A percentile compares a stretch with the other conserved stretches of the same genome.
Conservation (phyloP, 169 alveolate genomes). For the Plasmodium inui region DNA sequence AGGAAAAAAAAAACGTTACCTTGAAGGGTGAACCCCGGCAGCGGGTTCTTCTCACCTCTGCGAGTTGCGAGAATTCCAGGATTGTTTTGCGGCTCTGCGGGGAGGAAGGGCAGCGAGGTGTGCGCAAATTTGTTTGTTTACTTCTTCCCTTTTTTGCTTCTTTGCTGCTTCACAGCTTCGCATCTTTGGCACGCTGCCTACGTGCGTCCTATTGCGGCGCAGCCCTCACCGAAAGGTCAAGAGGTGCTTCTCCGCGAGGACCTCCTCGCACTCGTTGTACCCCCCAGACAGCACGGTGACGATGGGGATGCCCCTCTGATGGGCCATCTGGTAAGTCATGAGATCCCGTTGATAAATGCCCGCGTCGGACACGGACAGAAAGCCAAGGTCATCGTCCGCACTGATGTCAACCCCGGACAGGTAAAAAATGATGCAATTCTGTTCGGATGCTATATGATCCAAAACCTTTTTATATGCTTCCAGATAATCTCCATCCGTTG, state of each 20-base stretch:
- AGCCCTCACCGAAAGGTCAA: conserved; percentile 24
- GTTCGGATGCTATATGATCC: background rate
- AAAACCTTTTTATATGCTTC: conserved; percentile 16
- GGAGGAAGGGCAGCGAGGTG: background rate
- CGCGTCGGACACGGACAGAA: conserved; percentile 51
- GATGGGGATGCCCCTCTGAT: conserved; percentile 9
- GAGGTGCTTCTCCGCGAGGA: conserved; percentile 18
- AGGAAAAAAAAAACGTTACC: background rate
- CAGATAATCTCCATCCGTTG: conserved; percentile 27
- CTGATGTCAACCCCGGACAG: conserved; percentile 77
- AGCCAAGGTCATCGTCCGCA: conserved; percentile 72
- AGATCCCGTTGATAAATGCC: conserved; percentile 70
- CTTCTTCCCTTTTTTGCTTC: too few species aligned
- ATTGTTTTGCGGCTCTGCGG: conserved; percentile 18
- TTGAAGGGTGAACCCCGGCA: background rate
- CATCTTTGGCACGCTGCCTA: background rate
- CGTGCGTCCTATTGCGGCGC: background rate
- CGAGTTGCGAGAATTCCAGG: background rate
- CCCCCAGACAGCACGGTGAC: conserved; percentile 59
- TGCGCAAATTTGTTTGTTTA: background rate
- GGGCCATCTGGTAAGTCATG: conserved; percentile 41
- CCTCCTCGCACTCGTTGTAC: conserved; percentile 23
- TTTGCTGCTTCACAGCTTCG: background rate
- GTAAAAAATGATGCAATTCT: conserved; percentile 68
- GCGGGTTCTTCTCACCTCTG: background rate